Evolutionary conservation across 78 protist species (phyloP).

Genomic region (Thecamonas trahens): DNA sequence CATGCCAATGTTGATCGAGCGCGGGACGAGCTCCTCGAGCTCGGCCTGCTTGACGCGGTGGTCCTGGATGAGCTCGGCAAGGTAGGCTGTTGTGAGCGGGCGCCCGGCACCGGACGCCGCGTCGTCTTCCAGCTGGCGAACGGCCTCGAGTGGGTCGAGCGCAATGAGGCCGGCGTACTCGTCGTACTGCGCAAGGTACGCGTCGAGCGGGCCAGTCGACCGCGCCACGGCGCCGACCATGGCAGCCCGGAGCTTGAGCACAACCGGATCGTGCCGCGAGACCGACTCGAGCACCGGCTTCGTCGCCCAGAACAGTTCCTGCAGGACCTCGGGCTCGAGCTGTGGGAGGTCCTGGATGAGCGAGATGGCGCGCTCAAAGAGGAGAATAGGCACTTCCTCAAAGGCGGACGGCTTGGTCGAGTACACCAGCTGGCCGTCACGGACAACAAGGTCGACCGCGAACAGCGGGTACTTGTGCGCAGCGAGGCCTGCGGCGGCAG

Average conservation of each 20-base stretch:
- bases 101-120: slow-evolving; percentile 1
- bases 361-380: slow-evolving; percentile 8
- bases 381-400: too few species aligned
- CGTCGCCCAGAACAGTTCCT: slow-evolving; percentile 45
- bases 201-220: background rate
- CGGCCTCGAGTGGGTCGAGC: slow-evolving; percentile 3
- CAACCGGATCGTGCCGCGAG: background rate
- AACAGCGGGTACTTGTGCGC: slow-evolving; percentile 35
- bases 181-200: slow-evolving; percentile 9
- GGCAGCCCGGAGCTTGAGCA: background rate
- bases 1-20: slow-evolving; percentile 24
- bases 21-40: slow-evolving; percentile 16
- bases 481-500: too few species aligned
- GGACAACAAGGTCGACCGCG: slow-evolving; percentile 33
- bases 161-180: slow-evolving; percentile 7
- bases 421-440: slow-evolving; percentile 10
- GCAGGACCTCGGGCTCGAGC: slow-evolving; percentile 58
- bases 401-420: background rate
- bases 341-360: slow-evolving; percentile 28
- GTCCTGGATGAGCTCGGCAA: background rate
- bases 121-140: slow-evolving; percentile 5
- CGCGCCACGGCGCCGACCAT: background rate
- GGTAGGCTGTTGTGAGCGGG: too few species aligned
- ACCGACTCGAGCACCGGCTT: slow-evolving; percentile 18
- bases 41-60: background rate